These are phyloP conservation scores for Castanopsis chinensis DNA, from an alignment of 306 rosid species.

Conservation along the genomic window DNA sequence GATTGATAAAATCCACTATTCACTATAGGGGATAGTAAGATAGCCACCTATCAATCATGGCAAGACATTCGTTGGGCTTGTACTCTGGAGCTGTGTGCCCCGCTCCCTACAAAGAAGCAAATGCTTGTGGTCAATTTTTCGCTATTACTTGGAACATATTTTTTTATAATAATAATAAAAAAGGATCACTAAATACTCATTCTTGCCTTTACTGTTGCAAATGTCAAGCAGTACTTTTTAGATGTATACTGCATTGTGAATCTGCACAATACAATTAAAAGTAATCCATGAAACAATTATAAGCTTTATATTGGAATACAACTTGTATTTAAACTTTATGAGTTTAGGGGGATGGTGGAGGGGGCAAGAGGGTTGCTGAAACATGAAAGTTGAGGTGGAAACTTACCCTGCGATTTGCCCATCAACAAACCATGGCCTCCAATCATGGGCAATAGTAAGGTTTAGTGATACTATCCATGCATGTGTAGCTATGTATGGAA, in stretches of 20 bases:
- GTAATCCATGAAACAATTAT: too few species aligned
- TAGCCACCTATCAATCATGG: slow-evolving; percentile 23
- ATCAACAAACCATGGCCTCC: slow-evolving; percentile 49
- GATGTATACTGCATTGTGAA: slow-evolving; percentile 6
- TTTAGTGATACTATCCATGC: slow-evolving; percentile 43
- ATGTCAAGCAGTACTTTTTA: slow-evolving; percentile 15
- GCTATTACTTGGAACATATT: too few species aligned
- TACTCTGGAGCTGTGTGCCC: slow-evolving; percentile 36
- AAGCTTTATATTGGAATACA: too few species aligned
- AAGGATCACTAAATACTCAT: not conserved
- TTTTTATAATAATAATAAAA: not conserved
- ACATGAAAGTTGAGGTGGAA: not conserved
- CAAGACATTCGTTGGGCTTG: slow-evolving; percentile 18
- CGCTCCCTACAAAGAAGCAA: slow-evolving; percentile 9
- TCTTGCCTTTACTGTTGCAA: slow-evolving; percentile 45
- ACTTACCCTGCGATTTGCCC: slow-evolving; percentile 48
- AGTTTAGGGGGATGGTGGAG: too few species aligned
- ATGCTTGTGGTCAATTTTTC: too few species aligned
- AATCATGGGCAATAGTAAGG: slow-evolving; percentile 18
- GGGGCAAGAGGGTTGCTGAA: too few species aligned
- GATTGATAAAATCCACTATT: too few species aligned
- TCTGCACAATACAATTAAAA: slow-evolving; percentile 10
- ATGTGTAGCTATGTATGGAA: slow-evolving; percentile 35
- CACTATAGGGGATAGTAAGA: not conserved
- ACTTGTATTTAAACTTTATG: not conserved